Evolutionary conservation across 2,329 filamentous ascomycete species (phyloP).

Genomic region (Hypoxylon rubiginosum): DNA sequence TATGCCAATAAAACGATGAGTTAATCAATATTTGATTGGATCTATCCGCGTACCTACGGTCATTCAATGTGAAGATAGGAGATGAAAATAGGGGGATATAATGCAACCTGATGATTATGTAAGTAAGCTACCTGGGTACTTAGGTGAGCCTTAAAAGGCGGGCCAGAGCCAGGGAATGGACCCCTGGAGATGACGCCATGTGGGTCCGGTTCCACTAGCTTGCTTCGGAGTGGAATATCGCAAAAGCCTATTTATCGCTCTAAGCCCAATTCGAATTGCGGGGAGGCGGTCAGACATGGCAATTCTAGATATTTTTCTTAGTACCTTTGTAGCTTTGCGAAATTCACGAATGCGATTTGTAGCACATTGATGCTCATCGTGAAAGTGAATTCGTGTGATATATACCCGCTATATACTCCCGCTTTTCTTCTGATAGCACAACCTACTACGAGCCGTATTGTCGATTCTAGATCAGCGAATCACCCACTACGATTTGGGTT

Average conservation of each 20-base stretch:
- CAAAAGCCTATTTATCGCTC: slow-evolving; percentile 26
- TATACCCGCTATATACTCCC: neutral
- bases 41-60: too few species aligned
- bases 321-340: slow-evolving; percentile 15
- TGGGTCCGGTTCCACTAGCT: slow-evolving; percentile 1
- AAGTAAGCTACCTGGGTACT: too few species aligned
- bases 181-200: slow-evolving; percentile 9
- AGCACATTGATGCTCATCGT: neutral
- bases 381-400: neutral
- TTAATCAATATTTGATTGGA: slow-evolving; percentile 5
- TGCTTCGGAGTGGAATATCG: neutral
- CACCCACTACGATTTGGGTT: neutral
- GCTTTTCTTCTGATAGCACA: neutral
- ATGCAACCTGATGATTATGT: too few species aligned
- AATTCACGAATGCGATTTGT: slow-evolving; percentile 16
- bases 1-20: slow-evolving; percentile 1
- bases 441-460: neutral
- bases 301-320: slow-evolving; percentile 37
- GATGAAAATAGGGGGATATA: too few species aligned
- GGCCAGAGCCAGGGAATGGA: neutral
- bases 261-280: slow-evolving; percentile 30
- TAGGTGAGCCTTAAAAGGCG: too few species aligned
- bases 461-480: neutral
- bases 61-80: too few species aligned
- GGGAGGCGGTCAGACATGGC: slow-evolving; percentile 43